Percentiles rank a stretch among this genome's conserved stretches.
Evolutionary conservation across 164 flowering plant genomes (phyloP).

Genomic region (Magnolia sinica): DNA sequence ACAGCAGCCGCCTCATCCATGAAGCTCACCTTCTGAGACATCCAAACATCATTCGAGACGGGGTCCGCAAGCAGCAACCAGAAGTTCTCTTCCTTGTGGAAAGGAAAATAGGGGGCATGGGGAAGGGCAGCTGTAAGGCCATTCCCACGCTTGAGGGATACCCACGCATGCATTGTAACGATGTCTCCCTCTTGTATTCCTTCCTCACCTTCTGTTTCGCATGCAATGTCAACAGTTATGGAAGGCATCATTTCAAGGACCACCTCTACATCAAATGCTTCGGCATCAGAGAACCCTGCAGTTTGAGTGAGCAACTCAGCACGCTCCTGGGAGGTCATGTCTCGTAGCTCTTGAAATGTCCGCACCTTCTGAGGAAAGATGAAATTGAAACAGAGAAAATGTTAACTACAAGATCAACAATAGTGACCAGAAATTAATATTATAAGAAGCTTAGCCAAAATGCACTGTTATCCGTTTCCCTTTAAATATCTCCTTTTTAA

Average conservation of each 20-base stretch:
- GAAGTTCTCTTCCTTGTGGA: constrained; percentile 86
- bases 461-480: not conserved
- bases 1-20: constrained; percentile 81
- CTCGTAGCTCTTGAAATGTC: constrained; percentile 68
- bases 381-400: not conserved
- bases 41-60: constrained; percentile 70
- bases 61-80: constrained; percentile 87
- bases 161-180: constrained; percentile 91
- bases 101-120: constrained; percentile 82
- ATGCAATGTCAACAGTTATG: constrained; percentile 53
- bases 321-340: constrained; percentile 63
- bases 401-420: not conserved
- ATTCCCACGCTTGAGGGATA: constrained; percentile 63
- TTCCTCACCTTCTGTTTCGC: constrained; percentile 96
- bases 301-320: constrained; percentile 61
- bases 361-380: constrained; percentile 69
- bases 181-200: constrained; percentile 95
- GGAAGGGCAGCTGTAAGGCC: constrained; percentile 82
- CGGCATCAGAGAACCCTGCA: constrained; percentile 66
- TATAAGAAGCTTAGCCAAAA: not conserved
- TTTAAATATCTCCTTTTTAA: not conserved
- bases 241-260: constrained; percentile 89
- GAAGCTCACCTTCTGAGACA: constrained; percentile 76
- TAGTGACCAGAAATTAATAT: not conserved
- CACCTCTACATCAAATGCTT: constrained; percentile 66